These are phyloP conservation scores for Plasmodium sp. DNA, from an alignment of 169 alveolate genomes.

Conservation along the genomic window DNA sequence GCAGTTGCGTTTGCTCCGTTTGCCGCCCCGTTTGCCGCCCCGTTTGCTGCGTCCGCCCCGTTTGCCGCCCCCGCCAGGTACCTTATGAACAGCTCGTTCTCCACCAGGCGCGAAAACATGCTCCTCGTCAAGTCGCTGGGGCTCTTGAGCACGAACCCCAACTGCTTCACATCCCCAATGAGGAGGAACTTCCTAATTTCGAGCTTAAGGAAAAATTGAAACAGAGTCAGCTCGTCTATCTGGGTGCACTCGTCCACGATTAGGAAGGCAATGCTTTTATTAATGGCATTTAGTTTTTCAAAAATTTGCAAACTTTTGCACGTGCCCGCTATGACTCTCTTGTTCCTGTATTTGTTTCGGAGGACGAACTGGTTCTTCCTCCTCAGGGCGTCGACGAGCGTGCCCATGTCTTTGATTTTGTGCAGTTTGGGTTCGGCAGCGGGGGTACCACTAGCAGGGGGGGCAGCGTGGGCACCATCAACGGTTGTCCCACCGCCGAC, in stretches of 20 bases:
- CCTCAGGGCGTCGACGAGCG: neutral
- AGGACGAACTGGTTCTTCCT: slow-evolving; percentile 12
- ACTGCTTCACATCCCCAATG: slow-evolving; percentile 57
- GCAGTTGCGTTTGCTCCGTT: too few species aligned
- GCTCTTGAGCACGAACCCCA: slow-evolving; percentile 39
- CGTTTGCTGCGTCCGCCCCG: too few species aligned
- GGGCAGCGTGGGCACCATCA: neutral
- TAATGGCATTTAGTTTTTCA: slow-evolving; percentile 33
- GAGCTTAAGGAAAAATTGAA: slow-evolving; percentile 21
- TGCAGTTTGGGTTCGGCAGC: neutral
- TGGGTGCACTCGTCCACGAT: slow-evolving; percentile 64
- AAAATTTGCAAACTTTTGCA: slow-evolving; percentile 33
- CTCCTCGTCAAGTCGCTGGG: slow-evolving; percentile 35
- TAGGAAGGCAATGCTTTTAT: slow-evolving; percentile 11
- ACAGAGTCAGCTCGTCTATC: slow-evolving; percentile 37
- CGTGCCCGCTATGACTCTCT: slow-evolving; percentile 66
- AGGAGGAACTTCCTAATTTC: slow-evolving; percentile 18
- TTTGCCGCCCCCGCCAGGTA: neutral
- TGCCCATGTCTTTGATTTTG: slow-evolving; percentile 19
- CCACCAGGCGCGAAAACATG: slow-evolving; percentile 60
- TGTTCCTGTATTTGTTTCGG: slow-evolving; percentile 40
- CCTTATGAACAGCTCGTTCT: slow-evolving; percentile 30
- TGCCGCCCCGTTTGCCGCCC: too few species aligned
- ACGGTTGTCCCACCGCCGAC: neutral
- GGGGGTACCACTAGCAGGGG: neutral